Conservation (phyloP, 2,329 filamentous ascomycete species). For the Talaromyces sp. region DNA sequence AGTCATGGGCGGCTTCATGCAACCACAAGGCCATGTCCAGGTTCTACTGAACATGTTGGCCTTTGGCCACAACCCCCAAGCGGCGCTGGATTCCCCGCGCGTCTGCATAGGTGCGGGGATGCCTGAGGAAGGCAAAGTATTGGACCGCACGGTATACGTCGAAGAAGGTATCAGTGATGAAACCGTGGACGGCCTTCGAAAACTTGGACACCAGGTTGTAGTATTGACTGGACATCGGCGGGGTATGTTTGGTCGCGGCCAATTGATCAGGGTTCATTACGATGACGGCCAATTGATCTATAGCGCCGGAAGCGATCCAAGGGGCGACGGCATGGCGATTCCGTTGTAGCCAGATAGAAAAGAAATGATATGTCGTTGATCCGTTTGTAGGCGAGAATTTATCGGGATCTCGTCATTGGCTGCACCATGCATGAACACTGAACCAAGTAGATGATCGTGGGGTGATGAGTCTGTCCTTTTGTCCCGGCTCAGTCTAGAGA, state of each 20-base stretch:
- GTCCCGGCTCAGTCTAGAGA: not conserved
- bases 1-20: slow-evolving; percentile 98
- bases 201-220: slow-evolving; percentile 68
- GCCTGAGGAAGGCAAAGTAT: slow-evolving; percentile 56
- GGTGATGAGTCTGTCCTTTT: not conserved
- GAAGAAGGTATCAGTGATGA: slow-evolving; percentile 75
- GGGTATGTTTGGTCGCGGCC: slow-evolving; percentile 75
- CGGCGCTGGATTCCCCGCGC: slow-evolving; percentile 85
- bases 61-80: slow-evolving; percentile 76
- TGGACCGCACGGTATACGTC: slow-evolving; percentile 65
- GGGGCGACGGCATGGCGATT: slow-evolving; percentile 75
- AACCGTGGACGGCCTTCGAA: slow-evolving; percentile 63
- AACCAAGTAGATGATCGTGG: not conserved
- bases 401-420: slow-evolving; percentile 1
- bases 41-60: slow-evolving; percentile 85
- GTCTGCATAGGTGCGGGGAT: slow-evolving; percentile 78
- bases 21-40: slow-evolving; percentile 94
- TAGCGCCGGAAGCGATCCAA: slow-evolving; percentile 82
- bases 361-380: not conserved
- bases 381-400: not conserved
- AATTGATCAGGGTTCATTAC: slow-evolving; percentile 74
- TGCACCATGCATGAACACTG: slow-evolving; percentile 1
- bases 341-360: slow-evolving; percentile 34
- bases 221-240: slow-evolving; percentile 64
- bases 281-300: slow-evolving; percentile 74